Conservation (phyloP, 768 basidiomycete genomes). For the Phanerochaete sordida region DNA sequence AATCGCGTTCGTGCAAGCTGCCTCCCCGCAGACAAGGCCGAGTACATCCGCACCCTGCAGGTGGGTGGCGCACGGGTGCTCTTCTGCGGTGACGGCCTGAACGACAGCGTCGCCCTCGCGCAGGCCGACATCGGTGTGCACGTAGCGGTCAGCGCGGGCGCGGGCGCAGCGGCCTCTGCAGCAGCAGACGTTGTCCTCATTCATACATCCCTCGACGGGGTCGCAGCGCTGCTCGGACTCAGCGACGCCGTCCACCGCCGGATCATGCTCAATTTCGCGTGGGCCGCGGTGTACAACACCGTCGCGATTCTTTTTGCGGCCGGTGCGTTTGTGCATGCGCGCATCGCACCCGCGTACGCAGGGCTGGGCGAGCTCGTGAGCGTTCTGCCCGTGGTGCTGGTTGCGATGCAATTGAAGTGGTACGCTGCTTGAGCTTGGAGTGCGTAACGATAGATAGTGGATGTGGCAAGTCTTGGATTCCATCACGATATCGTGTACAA, state of each 20-base stretch:
- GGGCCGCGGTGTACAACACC: slow-evolving; percentile 42
- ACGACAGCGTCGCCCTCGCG: slow-evolving; percentile 48
- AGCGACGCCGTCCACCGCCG: slow-evolving; percentile 30
- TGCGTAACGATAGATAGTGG: too few species aligned
- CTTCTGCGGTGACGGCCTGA: slow-evolving; percentile 51
- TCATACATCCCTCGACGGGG: slow-evolving; percentile 27
- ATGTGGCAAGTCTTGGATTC: too few species aligned
- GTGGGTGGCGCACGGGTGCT: slow-evolving; percentile 28
- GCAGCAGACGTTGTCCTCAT: slow-evolving; percentile 48
- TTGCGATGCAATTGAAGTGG: slow-evolving; percentile 31
- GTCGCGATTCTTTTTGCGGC: slow-evolving; percentile 46
- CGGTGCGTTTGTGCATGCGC: slow-evolving; percentile 40
- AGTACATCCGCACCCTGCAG: slow-evolving; percentile 27
- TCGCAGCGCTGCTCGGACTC: slow-evolving; percentile 37
- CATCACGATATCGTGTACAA: too few species aligned
- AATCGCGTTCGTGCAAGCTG: slow-evolving; percentile 38
- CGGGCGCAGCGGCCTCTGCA: slow-evolving; percentile 37
- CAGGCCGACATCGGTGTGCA: slow-evolving; percentile 47
- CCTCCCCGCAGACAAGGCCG: slow-evolving; percentile 44
- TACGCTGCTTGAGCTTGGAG: slow-evolving; percentile 5
- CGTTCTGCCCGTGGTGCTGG: slow-evolving; percentile 37
- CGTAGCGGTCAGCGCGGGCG: slow-evolving; percentile 24
- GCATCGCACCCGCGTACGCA: slow-evolving; percentile 39
- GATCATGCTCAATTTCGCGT: slow-evolving; percentile 33
- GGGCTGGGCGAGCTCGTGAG: slow-evolving; percentile 42